phyloP scores from a whole-genome alignment of 805 yeast species.

The Lipomyces orientalis region DNA sequence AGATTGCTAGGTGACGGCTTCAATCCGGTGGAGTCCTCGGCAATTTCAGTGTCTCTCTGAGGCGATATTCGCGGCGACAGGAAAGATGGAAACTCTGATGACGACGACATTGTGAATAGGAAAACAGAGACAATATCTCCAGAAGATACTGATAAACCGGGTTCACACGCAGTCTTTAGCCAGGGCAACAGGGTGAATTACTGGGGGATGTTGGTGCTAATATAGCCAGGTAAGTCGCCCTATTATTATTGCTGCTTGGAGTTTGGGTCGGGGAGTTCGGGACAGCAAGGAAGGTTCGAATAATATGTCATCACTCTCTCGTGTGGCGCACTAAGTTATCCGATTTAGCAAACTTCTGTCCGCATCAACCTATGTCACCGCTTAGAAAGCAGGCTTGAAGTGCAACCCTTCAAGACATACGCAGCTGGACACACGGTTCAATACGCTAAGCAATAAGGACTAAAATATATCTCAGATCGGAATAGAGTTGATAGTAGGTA shows the following conservation, averaged over 20 bases:
- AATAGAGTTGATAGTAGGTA: too few species aligned
- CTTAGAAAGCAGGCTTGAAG: too few species aligned
- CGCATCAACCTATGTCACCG: too few species aligned
- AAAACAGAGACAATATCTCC: not conserved
- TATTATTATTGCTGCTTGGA: not conserved
- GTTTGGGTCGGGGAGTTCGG: not conserved
- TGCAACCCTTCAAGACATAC: too few species aligned
- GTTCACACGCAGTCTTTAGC: not conserved
- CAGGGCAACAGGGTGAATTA: not conserved
- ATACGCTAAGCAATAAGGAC: too few species aligned
- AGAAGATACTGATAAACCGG: not conserved
- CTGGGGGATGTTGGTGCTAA: not conserved
- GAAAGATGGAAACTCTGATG: slow-evolving; percentile 30
- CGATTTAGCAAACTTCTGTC: too few species aligned
- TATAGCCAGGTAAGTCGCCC: not conserved
- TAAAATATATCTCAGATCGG: too few species aligned
- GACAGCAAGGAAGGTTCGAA: too few species aligned
- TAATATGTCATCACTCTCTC: not conserved
- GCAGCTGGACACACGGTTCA: too few species aligned
- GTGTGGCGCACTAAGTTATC: too few species aligned
- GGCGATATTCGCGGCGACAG: slow-evolving; percentile 32
- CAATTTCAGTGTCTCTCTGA: not conserved
- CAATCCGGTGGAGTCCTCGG: slow-evolving; percentile 2
- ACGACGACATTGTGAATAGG: slow-evolving; percentile 2
- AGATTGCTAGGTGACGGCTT: slow-evolving; percentile 9